Conservation (phyloP, 2,329 filamentous ascomycete genomes). For the Phialophora macrospora region DNA sequence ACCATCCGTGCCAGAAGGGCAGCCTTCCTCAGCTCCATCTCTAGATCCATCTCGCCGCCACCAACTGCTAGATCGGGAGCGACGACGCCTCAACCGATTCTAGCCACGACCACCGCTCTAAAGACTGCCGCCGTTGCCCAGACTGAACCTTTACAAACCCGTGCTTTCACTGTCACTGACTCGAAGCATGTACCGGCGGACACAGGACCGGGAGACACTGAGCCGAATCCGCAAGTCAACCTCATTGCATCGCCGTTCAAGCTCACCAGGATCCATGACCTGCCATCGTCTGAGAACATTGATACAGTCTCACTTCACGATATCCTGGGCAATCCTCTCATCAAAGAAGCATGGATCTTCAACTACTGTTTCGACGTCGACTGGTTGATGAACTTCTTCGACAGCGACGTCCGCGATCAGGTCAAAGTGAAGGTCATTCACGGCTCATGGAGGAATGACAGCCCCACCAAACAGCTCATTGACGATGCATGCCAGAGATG, state of each 20-base stretch:
- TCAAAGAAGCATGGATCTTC: constrained; percentile 66
- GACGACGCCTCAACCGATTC: constrained; percentile 12
- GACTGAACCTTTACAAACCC: neutral
- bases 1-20: constrained; percentile 26
- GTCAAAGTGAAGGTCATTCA: constrained; percentile 65
- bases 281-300: constrained; percentile 64
- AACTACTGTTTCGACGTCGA: constrained; percentile 63
- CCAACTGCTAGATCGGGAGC: constrained; percentile 18
- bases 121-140: neutral
- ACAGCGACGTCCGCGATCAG: constrained; percentile 58
- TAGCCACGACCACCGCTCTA: neutral
- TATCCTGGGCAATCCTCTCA: constrained; percentile 74
- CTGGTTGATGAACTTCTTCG: constrained; percentile 65
- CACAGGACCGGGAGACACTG: neutral
- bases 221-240: constrained; percentile 15
- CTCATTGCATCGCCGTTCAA: constrained; percentile 68
- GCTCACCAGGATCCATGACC: constrained; percentile 70
- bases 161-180: neutral
- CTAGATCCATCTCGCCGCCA: constrained; percentile 34
- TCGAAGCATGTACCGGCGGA: neutral
- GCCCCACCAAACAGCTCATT: constrained; percentile 61
- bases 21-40: constrained; percentile 32
- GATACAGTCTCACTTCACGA: constrained; percentile 70
- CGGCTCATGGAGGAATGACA: constrained; percentile 71
- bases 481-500: constrained; percentile 65